These are phyloP conservation scores for Gossypium longicalyx DNA, from an alignment of 345 rosid genomes.

Conservation along the genomic window DNA sequence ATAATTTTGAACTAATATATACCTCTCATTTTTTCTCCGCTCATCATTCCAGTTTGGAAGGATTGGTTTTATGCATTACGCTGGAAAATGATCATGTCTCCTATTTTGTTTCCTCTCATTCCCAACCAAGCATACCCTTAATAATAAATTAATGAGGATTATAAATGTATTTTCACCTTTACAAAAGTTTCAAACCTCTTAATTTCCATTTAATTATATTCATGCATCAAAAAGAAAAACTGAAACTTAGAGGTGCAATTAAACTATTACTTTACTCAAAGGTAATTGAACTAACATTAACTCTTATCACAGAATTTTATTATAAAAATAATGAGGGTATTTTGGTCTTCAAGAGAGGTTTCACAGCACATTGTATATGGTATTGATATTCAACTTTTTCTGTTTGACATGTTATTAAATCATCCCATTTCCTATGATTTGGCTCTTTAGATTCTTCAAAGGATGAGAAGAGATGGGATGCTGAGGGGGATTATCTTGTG, in stretches of 20 bases:
- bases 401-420: not conserved
- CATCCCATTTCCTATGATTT: not conserved
- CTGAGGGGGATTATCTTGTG: conserved; percentile 37
- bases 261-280: not conserved
- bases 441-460: conserved; percentile 29
- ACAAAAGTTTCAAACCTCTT: not conserved
- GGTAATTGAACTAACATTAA: not conserved
- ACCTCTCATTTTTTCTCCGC: no score
- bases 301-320: not conserved
- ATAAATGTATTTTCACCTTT: not conserved
- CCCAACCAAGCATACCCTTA: not conserved
- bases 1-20: no score
- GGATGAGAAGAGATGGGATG: conserved; percentile 29
- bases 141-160: not conserved
- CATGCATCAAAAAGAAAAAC: not conserved
- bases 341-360: not conserved
- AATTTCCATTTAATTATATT: not conserved
- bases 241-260: not conserved
- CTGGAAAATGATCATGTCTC: no score
- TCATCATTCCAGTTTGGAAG: no score
- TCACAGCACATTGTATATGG: not conserved
- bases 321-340: not conserved
- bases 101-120: no score
- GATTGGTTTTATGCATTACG: no score
- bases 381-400: conserved; percentile 1